phyloP scores from a whole-genome alignment of 2,329 filamentous ascomycete genomes.

The Trichoderma harzianum region DNA sequence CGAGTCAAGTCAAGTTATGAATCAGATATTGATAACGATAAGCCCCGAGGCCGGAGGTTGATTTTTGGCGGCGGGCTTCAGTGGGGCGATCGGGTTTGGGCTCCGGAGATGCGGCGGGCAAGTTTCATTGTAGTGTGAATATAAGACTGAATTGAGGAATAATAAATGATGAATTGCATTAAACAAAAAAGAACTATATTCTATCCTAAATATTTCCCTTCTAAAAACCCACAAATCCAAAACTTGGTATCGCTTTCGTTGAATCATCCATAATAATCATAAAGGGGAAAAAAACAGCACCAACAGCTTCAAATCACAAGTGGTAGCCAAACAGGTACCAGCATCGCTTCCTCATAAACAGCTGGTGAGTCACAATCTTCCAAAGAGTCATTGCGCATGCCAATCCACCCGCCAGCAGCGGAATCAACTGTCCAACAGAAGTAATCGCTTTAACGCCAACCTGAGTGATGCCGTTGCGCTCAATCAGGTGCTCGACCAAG shows the following conservation, averaged over 20 bases:
- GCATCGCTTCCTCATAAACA: constrained; percentile 22
- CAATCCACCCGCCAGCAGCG: constrained; percentile 24
- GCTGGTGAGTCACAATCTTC: constrained; percentile 21
- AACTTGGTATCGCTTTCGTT: neutral
- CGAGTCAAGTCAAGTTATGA: constrained; percentile 3
- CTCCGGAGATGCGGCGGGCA: neutral
- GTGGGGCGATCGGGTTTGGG: constrained; percentile 9
- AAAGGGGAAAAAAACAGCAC: neutral
- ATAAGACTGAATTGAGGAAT: neutral
- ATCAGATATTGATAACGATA: constrained; percentile 8
- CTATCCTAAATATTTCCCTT: neutral
- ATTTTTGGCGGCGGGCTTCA: neutral
- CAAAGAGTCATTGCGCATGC: constrained; percentile 21
- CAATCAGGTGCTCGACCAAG: constrained; percentile 25
- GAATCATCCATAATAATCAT: neutral
- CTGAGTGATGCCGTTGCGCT: constrained; percentile 19
- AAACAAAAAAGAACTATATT: neutral
- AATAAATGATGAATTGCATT: neutral
- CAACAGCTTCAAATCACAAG: constrained; percentile 8
- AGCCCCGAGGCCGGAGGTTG: constrained; percentile 18
- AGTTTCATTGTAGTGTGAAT: neutral
- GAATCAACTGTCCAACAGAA: constrained; percentile 26
- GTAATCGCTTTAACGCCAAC: constrained; percentile 18
- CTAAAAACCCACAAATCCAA: neutral
- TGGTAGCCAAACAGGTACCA: constrained; percentile 24